phyloP scores from a whole-genome alignment of 192 early-diverging fungal genomes.

The Entomortierella parvispora region DNA sequence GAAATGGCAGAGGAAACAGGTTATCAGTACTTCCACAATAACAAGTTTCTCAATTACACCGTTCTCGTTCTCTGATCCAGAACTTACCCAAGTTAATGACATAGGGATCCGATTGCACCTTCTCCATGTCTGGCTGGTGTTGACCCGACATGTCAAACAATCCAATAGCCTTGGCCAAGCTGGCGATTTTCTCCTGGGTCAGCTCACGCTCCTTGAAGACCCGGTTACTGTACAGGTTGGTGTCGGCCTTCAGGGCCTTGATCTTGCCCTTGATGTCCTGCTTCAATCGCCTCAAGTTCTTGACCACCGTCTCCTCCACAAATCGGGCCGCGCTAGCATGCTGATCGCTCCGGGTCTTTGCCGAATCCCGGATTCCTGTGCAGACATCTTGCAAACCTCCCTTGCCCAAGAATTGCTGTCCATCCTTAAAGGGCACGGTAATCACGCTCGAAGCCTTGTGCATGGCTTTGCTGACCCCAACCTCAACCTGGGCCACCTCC shows the following conservation, averaged over 20 bases:
- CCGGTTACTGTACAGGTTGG: conserved; percentile 41
- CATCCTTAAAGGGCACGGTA: conserved; percentile 48
- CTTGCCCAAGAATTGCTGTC: conserved; percentile 44
- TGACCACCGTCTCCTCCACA: conserved; percentile 47
- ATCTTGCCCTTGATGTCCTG: conserved; percentile 58
- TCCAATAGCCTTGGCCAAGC: conserved; percentile 48
- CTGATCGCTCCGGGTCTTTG: conserved; percentile 47
- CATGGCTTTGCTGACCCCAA: conserved; percentile 27
- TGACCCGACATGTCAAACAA: conserved; percentile 40
- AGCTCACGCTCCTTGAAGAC: conserved; percentile 55
- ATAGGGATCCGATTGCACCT: conserved; percentile 32
- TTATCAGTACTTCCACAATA: too few relatives aligned
- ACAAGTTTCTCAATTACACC: too few relatives aligned
- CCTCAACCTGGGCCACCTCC: conserved; percentile 51
- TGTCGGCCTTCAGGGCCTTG: conserved; percentile 46
- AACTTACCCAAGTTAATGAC: conserved; percentile 37
- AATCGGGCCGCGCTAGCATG: conserved; percentile 48
- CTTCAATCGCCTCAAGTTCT: conserved; percentile 43
- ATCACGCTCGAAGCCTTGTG: conserved; percentile 40
- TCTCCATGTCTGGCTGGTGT: conserved; percentile 44
- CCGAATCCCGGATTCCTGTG: conserved; percentile 37
- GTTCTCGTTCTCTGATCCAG: too few relatives aligned
- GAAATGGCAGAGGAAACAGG: too few relatives aligned
- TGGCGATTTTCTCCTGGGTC: conserved; percentile 49
- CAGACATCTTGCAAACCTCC: conserved; percentile 52